A percentile compares a stretch with the other conserved stretches of the same genome.
Evolutionary conservation across 768 basidiomycete genomes (phyloP).

Genomic region (Clitopilus hobsonii): DNA sequence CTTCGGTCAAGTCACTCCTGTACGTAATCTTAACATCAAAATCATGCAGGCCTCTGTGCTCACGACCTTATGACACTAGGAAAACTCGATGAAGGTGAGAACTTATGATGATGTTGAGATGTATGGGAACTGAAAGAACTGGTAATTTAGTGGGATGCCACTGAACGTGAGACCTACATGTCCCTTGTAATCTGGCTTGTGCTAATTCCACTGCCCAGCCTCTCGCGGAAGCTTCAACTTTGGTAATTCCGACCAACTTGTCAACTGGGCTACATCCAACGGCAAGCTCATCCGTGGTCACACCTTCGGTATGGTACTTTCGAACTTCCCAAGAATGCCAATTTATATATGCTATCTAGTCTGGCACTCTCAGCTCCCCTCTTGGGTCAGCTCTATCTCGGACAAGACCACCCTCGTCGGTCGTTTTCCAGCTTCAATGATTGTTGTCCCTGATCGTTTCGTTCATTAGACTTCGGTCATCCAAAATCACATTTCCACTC

Average conservation of each 20-base stretch:
- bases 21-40: not conserved
- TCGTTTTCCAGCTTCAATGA: not conserved
- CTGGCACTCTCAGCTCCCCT: constrained; percentile 29
- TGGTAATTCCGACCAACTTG: constrained; percentile 22
- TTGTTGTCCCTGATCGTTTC: not conserved
- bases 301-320: constrained; percentile 16
- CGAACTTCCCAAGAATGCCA: not conserved
- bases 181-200: too few relatives aligned
- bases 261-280: constrained; percentile 22
- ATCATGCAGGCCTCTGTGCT: not conserved
- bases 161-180: not conserved
- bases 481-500: constrained; percentile 32
- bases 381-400: constrained; percentile 27
- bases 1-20: constrained; percentile 3
- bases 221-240: constrained; percentile 22
- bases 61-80: not conserved
- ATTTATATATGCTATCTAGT: constrained; percentile 18
- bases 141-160: constrained; percentile 4
- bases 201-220: too few relatives aligned
- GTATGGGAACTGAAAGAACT: too few relatives aligned
- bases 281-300: constrained; percentile 24
- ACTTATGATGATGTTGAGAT: not conserved
- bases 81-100: constrained; percentile 3
- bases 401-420: constrained; percentile 25
- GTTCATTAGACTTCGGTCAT: constrained; percentile 26